Percentiles rank a stretch among this genome's conserved stretches.
These are phyloP conservation scores for Pascua sp. DNA, from an alignment of 1,284 basidiomycete genomes.

Conservation along the genomic window DNA sequence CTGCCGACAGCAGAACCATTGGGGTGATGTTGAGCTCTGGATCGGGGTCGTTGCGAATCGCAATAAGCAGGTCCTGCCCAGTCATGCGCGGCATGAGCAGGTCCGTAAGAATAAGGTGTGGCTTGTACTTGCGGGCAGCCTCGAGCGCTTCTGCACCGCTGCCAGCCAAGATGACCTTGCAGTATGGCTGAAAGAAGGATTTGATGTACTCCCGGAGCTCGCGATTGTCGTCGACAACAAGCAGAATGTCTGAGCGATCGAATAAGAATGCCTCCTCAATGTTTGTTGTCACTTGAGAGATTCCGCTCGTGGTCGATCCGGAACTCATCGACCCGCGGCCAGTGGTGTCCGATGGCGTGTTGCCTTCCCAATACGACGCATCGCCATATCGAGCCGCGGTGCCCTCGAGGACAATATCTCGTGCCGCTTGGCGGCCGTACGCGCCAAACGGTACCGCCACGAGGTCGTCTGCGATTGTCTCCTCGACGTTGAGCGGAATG, in stretches of 20 bases:
- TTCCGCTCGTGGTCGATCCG: not conserved
- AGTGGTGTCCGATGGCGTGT: too few relatives aligned
- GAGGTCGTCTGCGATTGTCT: not conserved
- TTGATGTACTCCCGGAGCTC: constrained; percentile 34
- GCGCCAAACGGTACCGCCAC: constrained; percentile 9
- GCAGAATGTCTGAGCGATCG: constrained; percentile 23
- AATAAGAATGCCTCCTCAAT: constrained; percentile 15
- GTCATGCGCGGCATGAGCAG: constrained; percentile 36
- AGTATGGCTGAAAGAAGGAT: constrained; percentile 32
- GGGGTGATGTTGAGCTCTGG: constrained; percentile 16
- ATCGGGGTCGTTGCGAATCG: constrained; percentile 3
- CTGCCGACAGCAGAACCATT: constrained; percentile 34
- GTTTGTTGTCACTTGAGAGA: too few relatives aligned
- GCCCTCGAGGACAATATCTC: constrained; percentile 10
- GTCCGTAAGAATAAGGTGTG: constrained; percentile 27
- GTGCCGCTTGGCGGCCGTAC: constrained; percentile 10
- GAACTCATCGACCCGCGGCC: too few relatives aligned
- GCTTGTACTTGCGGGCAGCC: constrained; percentile 18
- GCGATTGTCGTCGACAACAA: constrained; percentile 29
- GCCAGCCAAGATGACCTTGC: constrained; percentile 35
- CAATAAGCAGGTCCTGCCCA: constrained; percentile 18
- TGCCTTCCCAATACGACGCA: too few relatives aligned
- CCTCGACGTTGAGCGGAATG: constrained; percentile 14
- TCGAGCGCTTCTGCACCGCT: constrained; percentile 41
- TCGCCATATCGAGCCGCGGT: constrained; percentile 4